A percentile compares a stretch with the other conserved stretches of the same genome.
Conservation (phyloP, 768 basidiomycete genomes). For the Boletus rubroflammeus region DNA sequence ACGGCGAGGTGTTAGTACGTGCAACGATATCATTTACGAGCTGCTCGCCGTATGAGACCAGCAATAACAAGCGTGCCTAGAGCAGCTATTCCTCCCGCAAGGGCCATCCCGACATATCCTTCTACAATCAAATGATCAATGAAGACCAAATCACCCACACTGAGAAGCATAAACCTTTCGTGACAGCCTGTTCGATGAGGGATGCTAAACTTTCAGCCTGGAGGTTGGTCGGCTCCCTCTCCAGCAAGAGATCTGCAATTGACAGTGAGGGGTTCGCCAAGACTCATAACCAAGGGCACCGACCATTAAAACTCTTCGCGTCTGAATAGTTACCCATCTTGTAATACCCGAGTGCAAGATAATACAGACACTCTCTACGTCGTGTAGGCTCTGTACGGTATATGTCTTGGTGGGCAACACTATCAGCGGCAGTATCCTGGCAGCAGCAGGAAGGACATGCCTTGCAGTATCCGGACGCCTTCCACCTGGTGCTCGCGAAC, state of each 20-base stretch:
- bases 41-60: constrained; percentile 80
- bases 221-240: constrained; percentile 90
- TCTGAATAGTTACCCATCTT: constrained; percentile 96
- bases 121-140: constrained; percentile 45
- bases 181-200: constrained; percentile 84
- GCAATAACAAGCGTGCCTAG: constrained; percentile 73
- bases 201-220: constrained; percentile 83
- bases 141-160: background rate
- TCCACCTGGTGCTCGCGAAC: constrained; percentile 82
- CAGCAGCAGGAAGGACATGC: constrained; percentile 36
- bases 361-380: constrained; percentile 93
- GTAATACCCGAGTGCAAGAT: constrained; percentile 93
- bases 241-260: constrained; percentile 68
- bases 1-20: constrained; percentile 12
- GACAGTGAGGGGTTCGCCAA: constrained; percentile 1
- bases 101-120: constrained; percentile 98
- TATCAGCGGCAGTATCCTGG: constrained; percentile 2
- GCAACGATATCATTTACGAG: constrained; percentile 37
- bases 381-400: constrained; percentile 85
- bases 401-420: constrained; percentile 56
- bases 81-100: constrained; percentile 88
- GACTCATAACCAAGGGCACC: constrained; percentile 24
- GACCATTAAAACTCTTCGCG: constrained; percentile 90
- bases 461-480: constrained; percentile 89
- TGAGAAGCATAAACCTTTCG: constrained; percentile 55